Evolutionary conservation across 345 rosid genomes (phyloP).

Genomic region (Lepidium sativum): DNA sequence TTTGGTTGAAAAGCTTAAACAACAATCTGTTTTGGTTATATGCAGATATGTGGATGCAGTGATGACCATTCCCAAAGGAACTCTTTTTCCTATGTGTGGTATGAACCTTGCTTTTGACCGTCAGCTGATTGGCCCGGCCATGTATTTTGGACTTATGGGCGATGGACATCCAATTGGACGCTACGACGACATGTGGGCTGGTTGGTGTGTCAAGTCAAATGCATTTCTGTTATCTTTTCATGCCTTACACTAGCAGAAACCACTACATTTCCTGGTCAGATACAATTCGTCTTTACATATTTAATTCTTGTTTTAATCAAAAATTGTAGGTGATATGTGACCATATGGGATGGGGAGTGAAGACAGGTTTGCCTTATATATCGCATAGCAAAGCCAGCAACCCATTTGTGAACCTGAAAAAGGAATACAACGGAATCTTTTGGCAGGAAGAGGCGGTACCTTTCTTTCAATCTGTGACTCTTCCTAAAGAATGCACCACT

Average conservation of each 20-base stretch:
- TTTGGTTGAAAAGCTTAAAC: not conserved
- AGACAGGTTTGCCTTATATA: constrained; percentile 80
- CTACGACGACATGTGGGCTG: constrained; percentile 28
- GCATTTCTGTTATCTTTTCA: not conserved
- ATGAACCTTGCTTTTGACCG: constrained; percentile 77
- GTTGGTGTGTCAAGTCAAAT: constrained; percentile 27
- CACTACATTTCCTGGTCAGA: not conserved
- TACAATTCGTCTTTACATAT: no score
- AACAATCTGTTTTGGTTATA: not conserved
- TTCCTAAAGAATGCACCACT: constrained; percentile 61
- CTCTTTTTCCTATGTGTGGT: constrained; percentile 85
- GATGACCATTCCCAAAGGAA: constrained; percentile 79
- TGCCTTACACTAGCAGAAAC: not conserved
- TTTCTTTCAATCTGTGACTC: constrained; percentile 54
- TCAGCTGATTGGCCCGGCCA: constrained; percentile 40
- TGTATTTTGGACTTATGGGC: constrained; percentile 33
- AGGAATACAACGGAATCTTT: constrained; percentile 76
- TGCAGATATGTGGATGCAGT: constrained; percentile 72
- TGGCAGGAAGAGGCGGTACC: constrained; percentile 90
- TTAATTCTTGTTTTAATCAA: not conserved
- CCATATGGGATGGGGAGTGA: constrained; percentile 74
- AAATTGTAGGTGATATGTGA: constrained; percentile 61
- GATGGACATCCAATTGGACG: constrained; percentile 29
- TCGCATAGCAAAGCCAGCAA: constrained; percentile 94
- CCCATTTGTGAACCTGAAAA: constrained; percentile 72